phyloP scores from a whole-genome alignment of 441 rosid genomes.

The Aleurites moluccanus region DNA sequence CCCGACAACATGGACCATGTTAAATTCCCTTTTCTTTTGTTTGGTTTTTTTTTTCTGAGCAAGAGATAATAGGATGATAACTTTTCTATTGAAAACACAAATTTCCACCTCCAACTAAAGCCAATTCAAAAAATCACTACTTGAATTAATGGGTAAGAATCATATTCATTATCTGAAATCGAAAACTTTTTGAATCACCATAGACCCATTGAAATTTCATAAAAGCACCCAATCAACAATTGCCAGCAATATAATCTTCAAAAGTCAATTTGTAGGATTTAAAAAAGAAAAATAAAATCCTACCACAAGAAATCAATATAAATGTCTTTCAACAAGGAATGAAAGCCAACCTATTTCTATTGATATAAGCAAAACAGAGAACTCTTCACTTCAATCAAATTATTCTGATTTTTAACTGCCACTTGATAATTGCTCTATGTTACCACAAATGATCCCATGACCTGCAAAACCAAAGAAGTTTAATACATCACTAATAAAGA shows the following conservation, averaged over 20 bases:
- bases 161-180: not conserved
- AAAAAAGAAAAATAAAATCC: not conserved
- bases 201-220: not conserved
- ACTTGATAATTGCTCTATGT: not conserved
- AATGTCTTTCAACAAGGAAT: constrained; percentile 1
- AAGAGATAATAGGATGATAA: not conserved
- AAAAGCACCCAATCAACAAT: not conserved
- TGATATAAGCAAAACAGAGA: not conserved
- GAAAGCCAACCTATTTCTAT: constrained; percentile 9
- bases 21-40: not conserved
- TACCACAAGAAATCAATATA: not conserved
- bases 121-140: not conserved
- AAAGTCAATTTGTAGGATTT: not conserved
- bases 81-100: not conserved
- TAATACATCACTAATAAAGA: not conserved
- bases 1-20: not conserved
- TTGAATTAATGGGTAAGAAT: not conserved
- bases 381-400: not conserved
- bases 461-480: constrained; percentile 6
- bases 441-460: not conserved
- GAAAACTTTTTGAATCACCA: not conserved
- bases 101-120: not conserved
- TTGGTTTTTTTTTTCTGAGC: not conserved
- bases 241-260: not conserved
- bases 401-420: not conserved